Percentiles rank a stretch among this genome's conserved stretches.
Conservation (phyloP, 2,329 filamentous ascomycete species). For the Sporothrix inflata region DNA sequence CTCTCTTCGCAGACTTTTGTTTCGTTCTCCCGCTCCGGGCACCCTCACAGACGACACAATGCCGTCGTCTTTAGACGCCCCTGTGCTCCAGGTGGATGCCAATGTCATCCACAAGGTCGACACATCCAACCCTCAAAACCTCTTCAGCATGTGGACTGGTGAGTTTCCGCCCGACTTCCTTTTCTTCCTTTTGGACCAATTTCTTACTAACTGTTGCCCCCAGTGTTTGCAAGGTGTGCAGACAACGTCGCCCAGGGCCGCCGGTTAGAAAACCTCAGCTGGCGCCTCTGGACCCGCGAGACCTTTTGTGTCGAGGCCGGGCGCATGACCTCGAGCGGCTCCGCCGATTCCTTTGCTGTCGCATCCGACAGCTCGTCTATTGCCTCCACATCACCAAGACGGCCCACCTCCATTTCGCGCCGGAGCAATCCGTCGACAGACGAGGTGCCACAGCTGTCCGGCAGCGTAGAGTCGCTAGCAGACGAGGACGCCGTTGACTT, state of each 20-base stretch:
- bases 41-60: conserved; percentile 55
- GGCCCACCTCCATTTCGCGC: conserved; percentile 54
- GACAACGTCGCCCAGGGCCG: conserved; percentile 92
- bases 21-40: not conserved
- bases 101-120: conserved; percentile 94
- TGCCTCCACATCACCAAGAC: conserved; percentile 44
- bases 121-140: conserved; percentile 86
- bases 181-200: not conserved
- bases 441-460: conserved; percentile 72
- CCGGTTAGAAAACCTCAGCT: conserved; percentile 91
- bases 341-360: conserved; percentile 18
- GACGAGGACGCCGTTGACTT: conserved; percentile 70
- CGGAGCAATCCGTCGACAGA: conserved; percentile 44
- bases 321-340: not conserved
- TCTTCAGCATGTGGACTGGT: conserved; percentile 98
- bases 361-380: conserved; percentile 49
- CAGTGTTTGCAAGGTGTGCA: conserved; percentile 92
- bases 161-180: conserved; percentile 46
- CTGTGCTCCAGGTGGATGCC: conserved; percentile 88
- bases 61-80: conserved; percentile 81
- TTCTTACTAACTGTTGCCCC: conserved; percentile 14
- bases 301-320: conserved; percentile 77
- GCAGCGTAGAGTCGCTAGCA: conserved; percentile 73
- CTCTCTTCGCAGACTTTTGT: not conserved
- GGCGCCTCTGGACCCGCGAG: conserved; percentile 93